Base-by-base conservation (phyloP, 495 filamentous ascomycete species). In the Penicillium antarcticum region DNA sequence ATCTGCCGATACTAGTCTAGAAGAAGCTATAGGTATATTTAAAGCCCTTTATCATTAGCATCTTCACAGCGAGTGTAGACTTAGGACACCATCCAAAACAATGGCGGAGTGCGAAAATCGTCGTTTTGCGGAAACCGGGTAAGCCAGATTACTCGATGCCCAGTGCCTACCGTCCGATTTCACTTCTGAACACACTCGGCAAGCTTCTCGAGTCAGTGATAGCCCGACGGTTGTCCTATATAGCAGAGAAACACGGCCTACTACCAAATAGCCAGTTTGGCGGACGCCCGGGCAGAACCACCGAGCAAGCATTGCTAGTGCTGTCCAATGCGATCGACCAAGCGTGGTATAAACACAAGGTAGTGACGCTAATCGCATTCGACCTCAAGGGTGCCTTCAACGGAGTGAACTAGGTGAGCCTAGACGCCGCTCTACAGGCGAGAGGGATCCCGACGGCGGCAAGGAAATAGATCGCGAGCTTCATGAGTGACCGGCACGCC, bases 341-440 rank as follows among this genome's bases (percentile, higher is more conserved):
- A 48, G 65, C 62, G n/a, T 68, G 49, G 57, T 45, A 51, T 4
- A 36, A 37, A 56, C 29, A 36, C 5, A 53, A 46, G 34, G 54
- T 66, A 4, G 43, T 66, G 1, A 63, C 45, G 0, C 51, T 66
- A 2, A 23, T 68, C 1, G 44, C 51, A 21, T 68, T 68, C 31
- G 51, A 68, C 36, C 59, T 63, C 7, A 68, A 65, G 46, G 58
- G 62, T 1, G 65, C 60, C 33, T 68, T 68, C 37, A 64, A 68
- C 24, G 55, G 62, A 8, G 60, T 68, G 1, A 66, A 62, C 21
- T 24, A 52, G 24, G 31, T 17, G 0, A 65, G 52, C 48, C 62
- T 69, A 2, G 54, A 64, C 31, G 12, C 29, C 36, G 39, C 31
- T 5, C 45, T 66, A 4, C 48, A 37, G 17, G 52, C 51, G 1